Evolutionary conservation across 2,329 filamentous ascomycete species (phyloP).

Genomic region (Beauveria brongniartii): DNA sequence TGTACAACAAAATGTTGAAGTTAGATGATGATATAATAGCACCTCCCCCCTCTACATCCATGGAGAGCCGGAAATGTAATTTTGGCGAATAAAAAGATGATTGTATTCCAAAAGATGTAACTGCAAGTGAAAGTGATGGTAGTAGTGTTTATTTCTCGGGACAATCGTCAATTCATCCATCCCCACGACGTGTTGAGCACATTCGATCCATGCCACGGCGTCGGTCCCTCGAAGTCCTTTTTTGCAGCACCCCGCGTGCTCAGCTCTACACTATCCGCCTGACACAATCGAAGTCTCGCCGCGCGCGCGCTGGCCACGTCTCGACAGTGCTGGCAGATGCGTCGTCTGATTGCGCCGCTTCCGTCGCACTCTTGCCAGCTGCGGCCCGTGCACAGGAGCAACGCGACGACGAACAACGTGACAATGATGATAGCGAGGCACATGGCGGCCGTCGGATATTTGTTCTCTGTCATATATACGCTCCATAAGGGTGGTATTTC

Average conservation of each 20-base stretch:
- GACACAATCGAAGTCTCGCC: background rate
- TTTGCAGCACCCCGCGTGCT: background rate
- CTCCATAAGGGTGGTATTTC: background rate
- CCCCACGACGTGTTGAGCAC: conserved; percentile 11
- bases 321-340: background rate
- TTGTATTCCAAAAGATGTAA: background rate
- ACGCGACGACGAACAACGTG: background rate
- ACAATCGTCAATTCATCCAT: background rate
- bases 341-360: background rate
- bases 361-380: background rate
- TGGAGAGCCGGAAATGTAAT: conserved; percentile 9
- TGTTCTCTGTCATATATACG: background rate
- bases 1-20: conserved; percentile 30
- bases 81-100: background rate
- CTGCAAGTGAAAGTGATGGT: background rate
- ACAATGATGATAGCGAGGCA: background rate
- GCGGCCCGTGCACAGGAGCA: conserved; percentile 1
- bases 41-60: conserved; percentile 46
- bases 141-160: too few species aligned
- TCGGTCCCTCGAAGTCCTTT: background rate
- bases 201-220: conserved; percentile 9
- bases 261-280: background rate
- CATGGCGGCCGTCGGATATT: background rate
- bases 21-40: conserved; percentile 42
- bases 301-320: background rate